Conservation (phyloP, 2,329 filamentous ascomycete genomes). For the Penicillium verrucosum region DNA sequence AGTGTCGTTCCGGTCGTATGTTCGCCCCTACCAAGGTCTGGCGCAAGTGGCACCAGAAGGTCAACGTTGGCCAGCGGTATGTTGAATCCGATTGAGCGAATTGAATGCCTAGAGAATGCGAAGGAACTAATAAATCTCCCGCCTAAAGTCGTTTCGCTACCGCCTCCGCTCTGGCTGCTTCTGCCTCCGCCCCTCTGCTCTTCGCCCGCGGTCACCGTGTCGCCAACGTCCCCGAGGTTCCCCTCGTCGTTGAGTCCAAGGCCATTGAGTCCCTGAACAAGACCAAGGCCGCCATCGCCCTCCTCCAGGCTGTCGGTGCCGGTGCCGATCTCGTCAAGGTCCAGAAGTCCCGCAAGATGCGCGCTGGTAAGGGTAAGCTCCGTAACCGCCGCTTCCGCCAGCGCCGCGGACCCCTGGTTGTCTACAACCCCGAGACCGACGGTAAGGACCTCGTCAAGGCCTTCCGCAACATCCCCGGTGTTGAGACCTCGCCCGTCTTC, state of each 20-base stretch:
- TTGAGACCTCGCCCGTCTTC: slow-evolving; percentile 93
- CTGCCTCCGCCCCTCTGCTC: slow-evolving; percentile 89
- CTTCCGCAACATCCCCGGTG: slow-evolving; percentile 98
- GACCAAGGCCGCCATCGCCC: slow-evolving; percentile 80
- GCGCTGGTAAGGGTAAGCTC: slow-evolving; percentile 98
- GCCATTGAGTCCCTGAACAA: slow-evolving; percentile 83
- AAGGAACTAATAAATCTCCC: slow-evolving; percentile 12
- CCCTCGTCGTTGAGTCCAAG: slow-evolving; percentile 89
- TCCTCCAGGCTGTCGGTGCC: slow-evolving; percentile 89
- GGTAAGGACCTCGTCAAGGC: slow-evolving; percentile 90
- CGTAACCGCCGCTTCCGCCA: slow-evolving; percentile 94
- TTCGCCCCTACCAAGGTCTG: slow-evolving; percentile 99
- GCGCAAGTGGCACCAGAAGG: slow-evolving; percentile 99
- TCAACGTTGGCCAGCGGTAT: slow-evolving; percentile 97
- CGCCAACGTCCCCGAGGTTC: slow-evolving; percentile 88
- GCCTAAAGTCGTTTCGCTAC: slow-evolving; percentile 82
- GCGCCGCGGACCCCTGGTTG: slow-evolving; percentile 94
- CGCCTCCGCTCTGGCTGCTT: slow-evolving; percentile 94
- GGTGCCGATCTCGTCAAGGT: slow-evolving; percentile 91
- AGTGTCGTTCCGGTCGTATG: slow-evolving; percentile 99
- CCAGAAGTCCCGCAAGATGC: slow-evolving; percentile 92
- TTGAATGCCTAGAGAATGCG: background rate
- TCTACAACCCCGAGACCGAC: slow-evolving; percentile 94
- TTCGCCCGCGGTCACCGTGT: slow-evolving; percentile 97
- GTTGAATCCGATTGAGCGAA: slow-evolving; percentile 25